A percentile compares a stretch with the other conserved stretches of the same genome.
Evolutionary conservation across 1,139 yeast genomes (phyloP).

Genomic region (Candida sp.): DNA sequence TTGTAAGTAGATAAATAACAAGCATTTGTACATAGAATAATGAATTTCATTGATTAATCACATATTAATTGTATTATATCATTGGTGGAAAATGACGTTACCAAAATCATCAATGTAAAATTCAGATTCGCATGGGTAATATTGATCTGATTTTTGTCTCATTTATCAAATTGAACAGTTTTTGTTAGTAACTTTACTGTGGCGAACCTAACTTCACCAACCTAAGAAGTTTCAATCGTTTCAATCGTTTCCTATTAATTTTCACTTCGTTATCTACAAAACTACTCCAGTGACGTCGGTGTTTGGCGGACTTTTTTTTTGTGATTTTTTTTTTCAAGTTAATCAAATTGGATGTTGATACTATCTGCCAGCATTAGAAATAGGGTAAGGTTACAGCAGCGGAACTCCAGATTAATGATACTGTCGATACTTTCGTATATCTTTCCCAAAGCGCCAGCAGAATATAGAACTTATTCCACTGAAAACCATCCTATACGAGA

Average conservation of each 20-base stretch:
- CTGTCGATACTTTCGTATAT: conserved; percentile 23
- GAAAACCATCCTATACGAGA: conserved; percentile 20
- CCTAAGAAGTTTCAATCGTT: too few relatives aligned
- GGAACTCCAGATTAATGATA: conserved; percentile 11
- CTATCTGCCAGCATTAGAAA: not conserved
- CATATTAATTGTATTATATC: too few relatives aligned
- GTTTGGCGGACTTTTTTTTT: not conserved
- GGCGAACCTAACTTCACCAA: too few relatives aligned
- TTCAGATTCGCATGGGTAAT: too few relatives aligned
- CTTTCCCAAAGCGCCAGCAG: conserved; percentile 6
- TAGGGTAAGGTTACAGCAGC: not conserved
- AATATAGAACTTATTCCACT: conserved; percentile 16
- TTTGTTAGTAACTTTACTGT: too few relatives aligned
- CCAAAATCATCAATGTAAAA: too few relatives aligned
- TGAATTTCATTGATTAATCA: too few relatives aligned
- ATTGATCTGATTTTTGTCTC: too few relatives aligned
- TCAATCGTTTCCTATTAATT: too few relatives aligned
- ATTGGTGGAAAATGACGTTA: too few relatives aligned
- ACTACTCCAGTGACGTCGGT: not conserved
- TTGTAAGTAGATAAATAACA: not conserved
- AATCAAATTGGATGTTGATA: not conserved
- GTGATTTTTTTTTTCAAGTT: not conserved
- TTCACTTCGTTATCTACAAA: not conserved
- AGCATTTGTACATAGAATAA: not conserved
- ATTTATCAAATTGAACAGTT: too few relatives aligned